Evolutionary conservation across 169 alveolate species (phyloP).

Genomic region (Theileria sp.): DNA sequence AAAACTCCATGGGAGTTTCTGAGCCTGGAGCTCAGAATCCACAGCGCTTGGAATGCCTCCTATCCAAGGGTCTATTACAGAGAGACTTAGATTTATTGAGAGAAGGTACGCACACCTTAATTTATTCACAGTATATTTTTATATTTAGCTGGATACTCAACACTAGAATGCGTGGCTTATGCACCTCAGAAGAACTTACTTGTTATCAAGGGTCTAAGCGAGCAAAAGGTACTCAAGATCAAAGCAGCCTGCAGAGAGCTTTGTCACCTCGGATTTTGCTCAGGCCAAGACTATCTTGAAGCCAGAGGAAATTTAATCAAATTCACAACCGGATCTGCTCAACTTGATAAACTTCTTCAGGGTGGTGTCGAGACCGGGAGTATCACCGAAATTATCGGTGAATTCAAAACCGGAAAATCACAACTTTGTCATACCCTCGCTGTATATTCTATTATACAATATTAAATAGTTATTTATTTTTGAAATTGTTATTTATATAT

Average conservation of each 20-base stretch:
- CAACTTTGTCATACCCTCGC: constrained; percentile 95
- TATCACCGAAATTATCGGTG: constrained; percentile 98
- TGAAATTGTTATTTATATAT: not conserved
- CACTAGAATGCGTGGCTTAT: constrained; percentile 91
- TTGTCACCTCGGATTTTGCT: constrained; percentile 87
- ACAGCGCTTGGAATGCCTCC: constrained; percentile 76
- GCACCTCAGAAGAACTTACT: constrained; percentile 89
- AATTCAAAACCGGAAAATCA: constrained; percentile 97
- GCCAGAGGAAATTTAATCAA: constrained; percentile 88
- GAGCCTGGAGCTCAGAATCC: constrained; percentile 74
- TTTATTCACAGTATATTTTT: not conserved
- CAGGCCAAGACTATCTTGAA: constrained; percentile 89
- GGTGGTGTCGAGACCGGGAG: constrained; percentile 97
- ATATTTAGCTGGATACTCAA: constrained; percentile 83
- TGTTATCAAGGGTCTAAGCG: constrained; percentile 94
- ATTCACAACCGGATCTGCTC: constrained; percentile 92
- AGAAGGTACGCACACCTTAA: constrained; percentile 71
- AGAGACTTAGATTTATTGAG: constrained; percentile 89
- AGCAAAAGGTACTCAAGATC: constrained; percentile 93
- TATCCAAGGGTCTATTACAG: constrained; percentile 80
- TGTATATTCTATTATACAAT: constrained; percentile 65
- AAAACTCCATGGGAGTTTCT: constrained; percentile 50
- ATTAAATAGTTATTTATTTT: constrained; percentile 18
- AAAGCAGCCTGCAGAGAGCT: constrained; percentile 89
- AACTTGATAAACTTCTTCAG: constrained; percentile 91